These are phyloP conservation scores for Colletotrichum tropicale DNA, from an alignment of 2,329 filamentous ascomycete genomes.

Conservation along the genomic window DNA sequence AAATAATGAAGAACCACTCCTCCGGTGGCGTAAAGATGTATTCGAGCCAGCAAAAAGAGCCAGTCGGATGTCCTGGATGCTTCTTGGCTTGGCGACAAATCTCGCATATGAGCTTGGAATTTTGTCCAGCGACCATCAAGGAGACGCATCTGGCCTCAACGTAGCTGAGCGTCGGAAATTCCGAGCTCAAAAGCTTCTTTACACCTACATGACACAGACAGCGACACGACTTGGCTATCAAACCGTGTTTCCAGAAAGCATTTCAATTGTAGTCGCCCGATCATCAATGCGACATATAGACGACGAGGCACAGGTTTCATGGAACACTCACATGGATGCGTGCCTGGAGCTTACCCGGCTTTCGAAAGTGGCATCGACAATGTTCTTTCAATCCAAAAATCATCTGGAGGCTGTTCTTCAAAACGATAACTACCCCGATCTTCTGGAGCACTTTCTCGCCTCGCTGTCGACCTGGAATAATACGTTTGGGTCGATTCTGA, in stretches of 20 bases:
- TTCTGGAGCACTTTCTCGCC: slow-evolving; percentile 20
- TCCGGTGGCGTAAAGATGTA: slow-evolving; percentile 28
- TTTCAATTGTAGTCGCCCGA: not conserved
- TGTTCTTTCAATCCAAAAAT: slow-evolving; percentile 24
- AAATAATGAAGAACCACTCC: slow-evolving; percentile 24
- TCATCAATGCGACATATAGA: not conserved
- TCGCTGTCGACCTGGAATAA: slow-evolving; percentile 22
- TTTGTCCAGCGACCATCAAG: slow-evolving; percentile 3
- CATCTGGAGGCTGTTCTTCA: slow-evolving; percentile 23
- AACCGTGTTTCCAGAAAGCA: slow-evolving; percentile 6
- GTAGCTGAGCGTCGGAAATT: not conserved
- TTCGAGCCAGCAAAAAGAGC: slow-evolving; percentile 28
- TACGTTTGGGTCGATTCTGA: not conserved
- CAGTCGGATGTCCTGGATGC: slow-evolving; percentile 31
- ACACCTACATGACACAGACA: slow-evolving; percentile 24
- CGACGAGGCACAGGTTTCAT: not conserved
- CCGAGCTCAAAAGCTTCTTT: slow-evolving; percentile 22
- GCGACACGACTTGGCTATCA: slow-evolving; percentile 3
- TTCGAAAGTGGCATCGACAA: slow-evolving; percentile 20
- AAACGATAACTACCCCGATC: slow-evolving; percentile 21
- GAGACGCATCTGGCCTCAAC: not conserved
- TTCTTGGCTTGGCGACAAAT: slow-evolving; percentile 24
- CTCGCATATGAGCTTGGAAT: slow-evolving; percentile 25
- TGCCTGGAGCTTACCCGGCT: slow-evolving; percentile 22
- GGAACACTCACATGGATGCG: slow-evolving; percentile 23